These are phyloP conservation scores for Populus pruinosa DNA, from an alignment of 345 rosid species.

Conservation along the genomic window DNA sequence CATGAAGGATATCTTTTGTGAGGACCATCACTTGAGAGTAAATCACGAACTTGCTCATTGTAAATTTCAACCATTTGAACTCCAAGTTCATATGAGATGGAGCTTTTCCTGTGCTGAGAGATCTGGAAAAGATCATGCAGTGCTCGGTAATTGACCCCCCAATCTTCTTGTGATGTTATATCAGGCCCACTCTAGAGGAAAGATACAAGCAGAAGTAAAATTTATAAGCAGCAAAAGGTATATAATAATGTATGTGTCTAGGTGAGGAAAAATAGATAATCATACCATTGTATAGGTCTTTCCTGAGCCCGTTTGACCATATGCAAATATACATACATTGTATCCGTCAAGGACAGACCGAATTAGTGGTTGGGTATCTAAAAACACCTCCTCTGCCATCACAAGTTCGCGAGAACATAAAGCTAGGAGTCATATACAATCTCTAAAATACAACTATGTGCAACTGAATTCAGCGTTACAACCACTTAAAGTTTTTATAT, in stretches of 20 bases:
- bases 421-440: not conserved
- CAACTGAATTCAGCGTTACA: not conserved
- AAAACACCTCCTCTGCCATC: conserved; percentile 77
- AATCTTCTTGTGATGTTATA: conserved; percentile 67
- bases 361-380: conserved; percentile 86
- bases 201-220: not conserved
- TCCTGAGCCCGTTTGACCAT: conserved; percentile 99
- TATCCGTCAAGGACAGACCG: conserved; percentile 95
- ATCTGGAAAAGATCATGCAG: conserved; percentile 86
- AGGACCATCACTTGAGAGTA: conserved; percentile 63
- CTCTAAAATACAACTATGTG: not conserved
- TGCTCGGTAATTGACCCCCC: conserved; percentile 98
- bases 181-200: conserved; percentile 78
- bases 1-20: conserved; percentile 83
- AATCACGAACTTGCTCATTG: conserved; percentile 97
- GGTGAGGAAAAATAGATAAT: not conserved
- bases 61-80: conserved; percentile 99
- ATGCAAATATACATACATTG: conserved; percentile 97
- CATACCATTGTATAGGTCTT: conserved; percentile 96
- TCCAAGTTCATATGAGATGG: conserved; percentile 78
- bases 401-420: not conserved
- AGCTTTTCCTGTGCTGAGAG: conserved; percentile 61
- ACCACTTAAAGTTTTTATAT: not conserved
- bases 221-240: not conserved
- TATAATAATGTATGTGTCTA: not conserved